These are phyloP conservation scores for Ustilago hordei DNA, from an alignment of 1,284 basidiomycete species.

Conservation along the genomic window DNA sequence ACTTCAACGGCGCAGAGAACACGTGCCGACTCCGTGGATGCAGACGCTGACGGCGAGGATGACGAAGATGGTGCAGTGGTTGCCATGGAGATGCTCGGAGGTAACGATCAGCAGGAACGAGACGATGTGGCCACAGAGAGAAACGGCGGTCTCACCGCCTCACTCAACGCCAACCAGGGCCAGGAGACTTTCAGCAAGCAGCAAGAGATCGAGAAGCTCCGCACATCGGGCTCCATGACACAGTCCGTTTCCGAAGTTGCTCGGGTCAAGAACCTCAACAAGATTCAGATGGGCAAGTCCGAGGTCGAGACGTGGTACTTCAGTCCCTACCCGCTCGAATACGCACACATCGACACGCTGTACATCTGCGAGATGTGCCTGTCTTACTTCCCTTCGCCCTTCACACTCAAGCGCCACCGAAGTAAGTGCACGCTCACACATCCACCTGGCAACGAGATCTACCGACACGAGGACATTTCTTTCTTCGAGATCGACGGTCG, in stretches of 20 bases:
- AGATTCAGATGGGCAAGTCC: constrained; percentile 93
- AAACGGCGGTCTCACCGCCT: constrained; percentile 71
- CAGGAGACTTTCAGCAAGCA: constrained; percentile 82
- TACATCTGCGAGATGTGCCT: constrained; percentile 98
- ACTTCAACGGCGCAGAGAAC: constrained; percentile 62
- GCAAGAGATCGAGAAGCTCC: constrained; percentile 97
- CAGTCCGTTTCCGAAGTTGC: constrained; percentile 97
- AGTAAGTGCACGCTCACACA: constrained; percentile 91
- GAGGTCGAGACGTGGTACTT: constrained; percentile 99
- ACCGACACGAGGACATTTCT: constrained; percentile 93
- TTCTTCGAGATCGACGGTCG: constrained; percentile 99
- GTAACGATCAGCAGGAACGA: constrained; percentile 55
- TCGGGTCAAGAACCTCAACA: constrained; percentile 97
- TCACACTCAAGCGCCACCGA: constrained; percentile 77
- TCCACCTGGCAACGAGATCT: constrained; percentile 99
- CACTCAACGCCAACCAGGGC: constrained; percentile 71
- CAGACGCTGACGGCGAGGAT: constrained; percentile 73
- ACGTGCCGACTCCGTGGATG: constrained; percentile 66
- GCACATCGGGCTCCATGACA: constrained; percentile 98
- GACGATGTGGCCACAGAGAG: constrained; percentile 49
- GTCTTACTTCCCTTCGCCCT: constrained; percentile 62
- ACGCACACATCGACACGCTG: constrained; percentile 90
- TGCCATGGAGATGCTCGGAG: constrained; percentile 72
- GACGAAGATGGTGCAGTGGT: constrained; percentile 68
- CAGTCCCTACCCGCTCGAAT: constrained; percentile 97